Evolutionary conservation across 768 basidiomycete species (phyloP), one percentile per base, ranked within the genome.

Genomic region (Rubroboletus pulcherrimus): DNA sequence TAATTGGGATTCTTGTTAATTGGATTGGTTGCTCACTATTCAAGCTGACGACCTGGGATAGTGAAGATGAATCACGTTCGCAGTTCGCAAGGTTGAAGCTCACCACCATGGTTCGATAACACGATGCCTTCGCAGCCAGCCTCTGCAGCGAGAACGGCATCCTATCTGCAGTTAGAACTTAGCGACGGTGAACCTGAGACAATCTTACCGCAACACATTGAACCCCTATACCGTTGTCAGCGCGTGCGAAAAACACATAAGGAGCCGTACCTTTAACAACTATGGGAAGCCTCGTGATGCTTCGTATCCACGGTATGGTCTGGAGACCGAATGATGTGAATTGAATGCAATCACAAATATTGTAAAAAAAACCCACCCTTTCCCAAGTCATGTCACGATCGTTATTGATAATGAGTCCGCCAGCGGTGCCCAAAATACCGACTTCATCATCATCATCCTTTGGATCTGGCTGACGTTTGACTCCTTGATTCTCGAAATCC

Each of bases 91-190:
- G 44, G 8, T 26, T 42, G 15, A 40, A 42, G 15, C 73, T 60
- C 63, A 80, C 91, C 95, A 53, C 95, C 95, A 63, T 98, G 95
- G 61, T 98, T 98, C 0, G 89, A 91, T 9, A 98, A 73, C 53
- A 95, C 77, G 58, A 98, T 92, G 5, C 89, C 95, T 54, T 95
- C 86, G 17, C 91, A 86, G 12, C 93, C 91, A 31, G 87, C 81
- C 57, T 94, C 85, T 17, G 81, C 83, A 30, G 93, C 93, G 44
- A 93, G 81, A 40, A 91, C 82, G 3, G 90, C 93, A 73, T 97
- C 95, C 83, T 94, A 68, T 11, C 65, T 59, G 31, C 54, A 53
- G 40, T 59, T 7, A 60, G 35, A 56, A 52, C 10, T 50, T 46
- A 49, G 19, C 24, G 4, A 57, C 35, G 3, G 19, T 14, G n/a